A percentile compares a stretch with the other conserved stretches of the same genome.
These are phyloP conservation scores for Petrea volubilis DNA, from an alignment of 257 asterid species.

Conservation along the genomic window DNA sequence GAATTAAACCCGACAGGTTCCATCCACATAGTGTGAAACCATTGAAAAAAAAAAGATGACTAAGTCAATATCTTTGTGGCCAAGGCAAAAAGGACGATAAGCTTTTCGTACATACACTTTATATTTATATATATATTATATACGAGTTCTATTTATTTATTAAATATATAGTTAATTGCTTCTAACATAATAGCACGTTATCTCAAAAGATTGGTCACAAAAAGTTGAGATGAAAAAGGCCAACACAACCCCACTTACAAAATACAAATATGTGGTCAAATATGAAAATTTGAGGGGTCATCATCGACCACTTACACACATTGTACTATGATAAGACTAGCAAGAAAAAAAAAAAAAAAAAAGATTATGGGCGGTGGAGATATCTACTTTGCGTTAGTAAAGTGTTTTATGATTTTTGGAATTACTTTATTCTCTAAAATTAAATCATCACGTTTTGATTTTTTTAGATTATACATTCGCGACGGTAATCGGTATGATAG, in stretches of 20 bases:
- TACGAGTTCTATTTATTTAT: neutral
- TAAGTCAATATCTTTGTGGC: constrained; percentile 23
- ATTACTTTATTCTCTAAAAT: too few relatives aligned
- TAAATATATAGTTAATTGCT: neutral
- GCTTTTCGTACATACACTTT: neutral
- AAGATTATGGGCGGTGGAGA: constrained; percentile 31
- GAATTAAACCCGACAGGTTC: neutral
- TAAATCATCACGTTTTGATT: too few relatives aligned
- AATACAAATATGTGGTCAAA: too few relatives aligned
- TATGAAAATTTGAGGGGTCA: neutral
- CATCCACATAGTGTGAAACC: constrained; percentile 15
- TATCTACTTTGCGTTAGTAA: neutral
- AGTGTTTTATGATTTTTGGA: neutral
- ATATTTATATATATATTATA: too few relatives aligned
- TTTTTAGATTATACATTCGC: too few relatives aligned
- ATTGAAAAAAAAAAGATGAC: neutral
- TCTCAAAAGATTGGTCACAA: neutral
- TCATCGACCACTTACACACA: neutral
- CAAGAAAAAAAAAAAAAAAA: neutral
- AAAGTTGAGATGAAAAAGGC: neutral
- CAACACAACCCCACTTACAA: neutral
- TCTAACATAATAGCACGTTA: neutral
- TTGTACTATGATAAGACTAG: neutral
- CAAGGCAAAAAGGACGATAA: constrained; percentile 12
- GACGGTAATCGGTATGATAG: too few relatives aligned